Conservation (phyloP, 352 stramenopile species). For the Pythium monospermum region DNA sequence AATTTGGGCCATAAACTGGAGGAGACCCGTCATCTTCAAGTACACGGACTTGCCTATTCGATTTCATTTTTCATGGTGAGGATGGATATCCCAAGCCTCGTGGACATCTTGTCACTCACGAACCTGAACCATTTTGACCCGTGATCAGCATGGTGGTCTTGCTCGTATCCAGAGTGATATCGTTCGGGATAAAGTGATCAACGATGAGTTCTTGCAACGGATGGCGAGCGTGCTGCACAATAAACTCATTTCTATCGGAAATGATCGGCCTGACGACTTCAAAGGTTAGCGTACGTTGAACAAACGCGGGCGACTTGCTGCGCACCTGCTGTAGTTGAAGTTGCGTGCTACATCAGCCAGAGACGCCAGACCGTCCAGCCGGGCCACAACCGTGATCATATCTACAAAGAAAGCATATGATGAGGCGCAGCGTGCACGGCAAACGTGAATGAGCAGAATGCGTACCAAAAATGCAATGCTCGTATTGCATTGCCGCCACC, state of each 20-base stretch:
- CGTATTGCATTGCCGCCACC: constrained; percentile 61
- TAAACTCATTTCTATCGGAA: constrained; percentile 40
- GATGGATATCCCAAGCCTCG: neutral
- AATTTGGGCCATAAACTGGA: constrained; percentile 85
- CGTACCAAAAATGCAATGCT: constrained; percentile 61
- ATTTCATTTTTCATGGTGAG: neutral
- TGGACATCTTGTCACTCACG: neutral
- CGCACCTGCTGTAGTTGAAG: constrained; percentile 79
- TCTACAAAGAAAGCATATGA: constrained; percentile 28
- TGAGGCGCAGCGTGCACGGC: neutral
- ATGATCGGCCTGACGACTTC: constrained; percentile 37
- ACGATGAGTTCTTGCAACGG: constrained; percentile 82
- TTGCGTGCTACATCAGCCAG: constrained; percentile 56
- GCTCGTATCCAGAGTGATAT: constrained; percentile 38
- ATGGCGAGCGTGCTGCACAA: constrained; percentile 57
- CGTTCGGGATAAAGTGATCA: constrained; percentile 81
- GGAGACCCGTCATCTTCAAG: constrained; percentile 77
- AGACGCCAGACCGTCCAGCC: constrained; percentile 69
- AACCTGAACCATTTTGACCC: constrained; percentile 83
- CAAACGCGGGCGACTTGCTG: too few species aligned
- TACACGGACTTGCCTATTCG: constrained; percentile 80
- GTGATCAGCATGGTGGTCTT: constrained; percentile 66
- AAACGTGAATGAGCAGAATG: neutral
- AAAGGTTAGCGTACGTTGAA: neutral
- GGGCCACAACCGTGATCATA: constrained; percentile 58